A percentile compares a stretch with the other conserved stretches of the same genome.
Evolutionary conservation across 768 basidiomycete genomes (phyloP).

Genomic region (Mycena albidolilacea): DNA sequence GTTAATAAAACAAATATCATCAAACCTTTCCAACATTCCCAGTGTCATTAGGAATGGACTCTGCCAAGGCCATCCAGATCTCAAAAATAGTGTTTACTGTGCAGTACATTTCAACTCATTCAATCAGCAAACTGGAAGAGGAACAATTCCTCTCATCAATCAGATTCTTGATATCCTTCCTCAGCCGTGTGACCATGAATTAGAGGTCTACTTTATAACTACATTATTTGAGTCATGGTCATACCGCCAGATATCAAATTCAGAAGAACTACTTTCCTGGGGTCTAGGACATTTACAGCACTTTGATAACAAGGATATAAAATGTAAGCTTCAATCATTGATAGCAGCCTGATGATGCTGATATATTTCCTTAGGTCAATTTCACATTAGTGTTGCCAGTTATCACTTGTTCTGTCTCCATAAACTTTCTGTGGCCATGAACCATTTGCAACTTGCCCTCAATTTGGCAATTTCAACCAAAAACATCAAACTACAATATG

Average conservation of each 20-base stretch:
- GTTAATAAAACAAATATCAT: background rate
- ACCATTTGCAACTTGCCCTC: background rate
- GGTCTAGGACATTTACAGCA: background rate
- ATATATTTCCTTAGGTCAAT: background rate
- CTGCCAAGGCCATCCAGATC: background rate
- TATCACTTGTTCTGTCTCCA: background rate
- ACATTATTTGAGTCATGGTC: background rate
- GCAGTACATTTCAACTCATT: background rate
- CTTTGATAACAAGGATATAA: background rate
- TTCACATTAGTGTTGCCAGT: background rate
- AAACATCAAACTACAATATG: background rate
- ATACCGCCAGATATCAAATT: background rate
- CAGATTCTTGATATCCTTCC: background rate
- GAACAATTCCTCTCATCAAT: background rate
- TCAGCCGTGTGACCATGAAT: background rate
- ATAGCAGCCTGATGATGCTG: no score
- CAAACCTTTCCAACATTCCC: background rate
- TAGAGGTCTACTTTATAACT: background rate
- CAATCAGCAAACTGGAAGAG: background rate
- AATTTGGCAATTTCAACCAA: background rate
- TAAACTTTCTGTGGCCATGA: background rate
- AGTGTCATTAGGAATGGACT: background rate
- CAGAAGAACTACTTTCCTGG: background rate
- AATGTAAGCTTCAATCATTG: background rate
- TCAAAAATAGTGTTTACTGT: background rate